These are phyloP conservation scores for Lepraria neglecta DNA, from an alignment of 495 filamentous ascomycete genomes.

Conservation along the genomic window DNA sequence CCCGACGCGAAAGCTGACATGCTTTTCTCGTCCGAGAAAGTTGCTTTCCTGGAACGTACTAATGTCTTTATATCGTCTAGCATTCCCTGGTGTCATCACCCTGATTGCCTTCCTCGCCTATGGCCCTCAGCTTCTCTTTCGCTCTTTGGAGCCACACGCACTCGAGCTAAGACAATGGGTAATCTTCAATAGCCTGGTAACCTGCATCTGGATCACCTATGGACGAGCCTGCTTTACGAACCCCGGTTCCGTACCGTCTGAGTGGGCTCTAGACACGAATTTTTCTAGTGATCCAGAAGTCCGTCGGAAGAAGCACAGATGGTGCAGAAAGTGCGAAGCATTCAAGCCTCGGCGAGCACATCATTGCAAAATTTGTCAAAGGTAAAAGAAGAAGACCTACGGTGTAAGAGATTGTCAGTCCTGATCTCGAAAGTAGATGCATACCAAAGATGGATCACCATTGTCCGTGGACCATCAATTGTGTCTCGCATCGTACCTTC, in stretches of 20 bases:
- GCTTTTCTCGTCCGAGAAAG: background rate
- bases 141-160: slow-evolving; percentile 62
- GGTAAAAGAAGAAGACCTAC: slow-evolving; percentile 35
- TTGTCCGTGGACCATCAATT: slow-evolving; percentile 93
- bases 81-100: slow-evolving; percentile 16
- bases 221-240: slow-evolving; percentile 67
- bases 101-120: slow-evolving; percentile 78
- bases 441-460: slow-evolving; percentile 98
- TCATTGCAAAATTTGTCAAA: slow-evolving; percentile 82
- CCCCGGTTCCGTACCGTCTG: slow-evolving; percentile 53
- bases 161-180: slow-evolving; percentile 54
- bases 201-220: slow-evolving; percentile 75
- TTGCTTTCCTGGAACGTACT: background rate
- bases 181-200: slow-evolving; percentile 68
- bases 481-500: slow-evolving; percentile 83
- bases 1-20: slow-evolving; percentile 1
- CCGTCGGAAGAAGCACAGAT: slow-evolving; percentile 43
- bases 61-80: slow-evolving; percentile 11
- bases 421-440: slow-evolving; percentile 48
- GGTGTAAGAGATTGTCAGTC: background rate
- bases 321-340: slow-evolving; percentile 82
- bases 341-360: slow-evolving; percentile 83
- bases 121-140: slow-evolving; percentile 75
- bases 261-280: slow-evolving; percentile 24
- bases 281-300: slow-evolving; percentile 22